Percentiles rank a stretch among this genome's conserved stretches.
Conservation (phyloP, 805 yeast genomes). For the Candida peoriensis region DNA sequence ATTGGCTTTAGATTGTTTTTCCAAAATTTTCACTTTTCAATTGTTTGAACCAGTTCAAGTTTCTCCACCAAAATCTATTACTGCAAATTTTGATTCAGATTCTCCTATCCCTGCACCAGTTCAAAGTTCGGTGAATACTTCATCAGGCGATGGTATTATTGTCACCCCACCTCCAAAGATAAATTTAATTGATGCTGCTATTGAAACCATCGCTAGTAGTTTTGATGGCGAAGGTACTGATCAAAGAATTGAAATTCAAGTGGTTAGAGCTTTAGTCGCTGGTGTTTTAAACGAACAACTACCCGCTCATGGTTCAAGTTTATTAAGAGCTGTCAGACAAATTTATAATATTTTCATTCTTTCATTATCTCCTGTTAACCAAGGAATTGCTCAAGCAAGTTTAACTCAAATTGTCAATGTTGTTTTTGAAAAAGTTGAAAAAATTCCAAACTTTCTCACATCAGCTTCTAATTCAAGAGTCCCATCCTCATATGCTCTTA, state of each 20-base stretch:
- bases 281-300: conserved; percentile 76
- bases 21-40: conserved; percentile 84
- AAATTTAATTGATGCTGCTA: conserved; percentile 71
- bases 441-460: conserved; percentile 18
- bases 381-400: conserved; percentile 92
- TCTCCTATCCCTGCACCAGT: conserved; percentile 11
- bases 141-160: conserved; percentile 34
- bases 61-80: conserved; percentile 35
- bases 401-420: conserved; percentile 85
- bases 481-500: conserved; percentile 7
- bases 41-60: conserved; percentile 59
- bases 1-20: conserved; percentile 76
- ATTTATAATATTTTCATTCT: conserved; percentile 88
- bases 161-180: conserved; percentile 51
- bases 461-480: conserved; percentile 2
- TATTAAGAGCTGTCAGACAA: conserved; percentile 87
- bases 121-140: background rate
- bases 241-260: conserved; percentile 84
- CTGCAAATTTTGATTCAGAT: conserved; percentile 18
- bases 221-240: conserved; percentile 93
- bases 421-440: conserved; percentile 69
- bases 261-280: conserved; percentile 85
- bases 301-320: conserved; percentile 85
- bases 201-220: conserved; percentile 77
- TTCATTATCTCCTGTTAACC: conserved; percentile 77